Conservation (phyloP, 2,329 filamentous ascomycete genomes). For the Leptographium procerum region DNA sequence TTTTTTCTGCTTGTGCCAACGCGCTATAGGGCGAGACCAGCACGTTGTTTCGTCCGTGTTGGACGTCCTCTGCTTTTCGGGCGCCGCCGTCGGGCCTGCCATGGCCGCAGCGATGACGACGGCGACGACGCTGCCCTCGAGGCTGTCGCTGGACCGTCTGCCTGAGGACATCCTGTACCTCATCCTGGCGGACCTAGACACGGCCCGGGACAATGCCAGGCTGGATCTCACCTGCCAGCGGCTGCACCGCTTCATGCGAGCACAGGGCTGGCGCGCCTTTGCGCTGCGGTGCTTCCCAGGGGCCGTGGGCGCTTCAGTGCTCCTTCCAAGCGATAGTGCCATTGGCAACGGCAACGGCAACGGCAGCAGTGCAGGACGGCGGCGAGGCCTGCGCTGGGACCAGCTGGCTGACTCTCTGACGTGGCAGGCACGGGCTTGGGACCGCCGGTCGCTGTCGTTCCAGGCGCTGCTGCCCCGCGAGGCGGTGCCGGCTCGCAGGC, state of each 20-base stretch:
- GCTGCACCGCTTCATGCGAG: slow-evolving; percentile 25
- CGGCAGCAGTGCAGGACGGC: background rate
- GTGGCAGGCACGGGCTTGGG: slow-evolving; percentile 42
- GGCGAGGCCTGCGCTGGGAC: slow-evolving; percentile 18
- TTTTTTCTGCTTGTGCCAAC: background rate
- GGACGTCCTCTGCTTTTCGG: background rate
- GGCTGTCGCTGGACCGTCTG: slow-evolving; percentile 25
- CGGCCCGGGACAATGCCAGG: slow-evolving; percentile 33
- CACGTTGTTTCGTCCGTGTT: background rate
- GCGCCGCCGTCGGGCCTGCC: background rate
- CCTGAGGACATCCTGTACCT: slow-evolving; percentile 40
- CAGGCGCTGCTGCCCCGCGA: slow-evolving; percentile 19
- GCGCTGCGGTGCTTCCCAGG: slow-evolving; percentile 31
- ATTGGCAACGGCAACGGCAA: too few species aligned
- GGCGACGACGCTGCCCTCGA: background rate
- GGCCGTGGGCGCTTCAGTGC: background rate
- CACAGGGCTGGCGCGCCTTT: slow-evolving; percentile 38
- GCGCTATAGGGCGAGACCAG: background rate
- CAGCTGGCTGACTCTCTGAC: slow-evolving; percentile 34
- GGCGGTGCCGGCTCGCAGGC: slow-evolving; percentile 12
- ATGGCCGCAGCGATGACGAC: background rate
- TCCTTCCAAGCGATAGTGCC: too few species aligned
- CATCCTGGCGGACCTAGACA: slow-evolving; percentile 34
- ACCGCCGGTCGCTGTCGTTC: slow-evolving; percentile 32
- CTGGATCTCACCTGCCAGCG: slow-evolving; percentile 28